These are phyloP conservation scores for Microbotryum violaceum DNA, from an alignment of 1,284 basidiomycete species.

Conservation along the genomic window DNA sequence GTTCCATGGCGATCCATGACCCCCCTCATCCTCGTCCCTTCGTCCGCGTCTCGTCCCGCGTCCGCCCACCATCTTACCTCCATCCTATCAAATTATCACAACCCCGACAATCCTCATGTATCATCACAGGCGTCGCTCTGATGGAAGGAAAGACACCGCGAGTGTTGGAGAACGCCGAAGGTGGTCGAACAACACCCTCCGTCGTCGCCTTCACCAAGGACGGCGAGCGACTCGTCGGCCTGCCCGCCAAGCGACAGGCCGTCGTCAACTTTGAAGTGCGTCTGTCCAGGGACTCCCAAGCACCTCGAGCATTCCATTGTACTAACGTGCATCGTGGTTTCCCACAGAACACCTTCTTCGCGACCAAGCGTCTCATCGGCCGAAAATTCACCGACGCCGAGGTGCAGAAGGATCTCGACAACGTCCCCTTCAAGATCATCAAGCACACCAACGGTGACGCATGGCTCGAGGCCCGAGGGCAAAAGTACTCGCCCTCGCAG, in stretches of 20 bases:
- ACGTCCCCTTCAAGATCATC: slow-evolving; percentile 54
- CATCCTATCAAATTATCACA: too few relatives aligned
- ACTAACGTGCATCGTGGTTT: too few relatives aligned
- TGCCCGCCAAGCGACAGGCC: slow-evolving; percentile 94
- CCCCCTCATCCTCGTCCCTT: too few relatives aligned
- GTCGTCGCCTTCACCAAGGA: slow-evolving; percentile 95
- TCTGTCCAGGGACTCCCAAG: background rate
- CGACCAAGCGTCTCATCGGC: slow-evolving; percentile 94
- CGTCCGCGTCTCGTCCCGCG: too few relatives aligned
- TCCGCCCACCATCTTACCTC: too few relatives aligned
- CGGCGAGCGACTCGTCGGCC: slow-evolving; percentile 59
- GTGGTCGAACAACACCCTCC: slow-evolving; percentile 94
- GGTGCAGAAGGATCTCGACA: slow-evolving; percentile 78
- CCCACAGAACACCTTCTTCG: slow-evolving; percentile 73
- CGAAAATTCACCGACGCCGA: slow-evolving; percentile 88
- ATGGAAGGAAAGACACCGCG: slow-evolving; percentile 54
- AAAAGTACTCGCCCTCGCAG: slow-evolving; percentile 54
- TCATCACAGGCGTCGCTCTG: slow-evolving; percentile 14
- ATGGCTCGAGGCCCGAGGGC: slow-evolving; percentile 63
- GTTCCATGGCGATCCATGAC: too few relatives aligned
- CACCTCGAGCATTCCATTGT: background rate
- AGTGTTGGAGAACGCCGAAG: slow-evolving; percentile 96
- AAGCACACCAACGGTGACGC: slow-evolving; percentile 57
- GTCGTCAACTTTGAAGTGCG: slow-evolving; percentile 72
- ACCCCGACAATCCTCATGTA: too few relatives aligned